Conservation (phyloP, 23 red algal species). For the Pyropia haitanensis region DNA sequence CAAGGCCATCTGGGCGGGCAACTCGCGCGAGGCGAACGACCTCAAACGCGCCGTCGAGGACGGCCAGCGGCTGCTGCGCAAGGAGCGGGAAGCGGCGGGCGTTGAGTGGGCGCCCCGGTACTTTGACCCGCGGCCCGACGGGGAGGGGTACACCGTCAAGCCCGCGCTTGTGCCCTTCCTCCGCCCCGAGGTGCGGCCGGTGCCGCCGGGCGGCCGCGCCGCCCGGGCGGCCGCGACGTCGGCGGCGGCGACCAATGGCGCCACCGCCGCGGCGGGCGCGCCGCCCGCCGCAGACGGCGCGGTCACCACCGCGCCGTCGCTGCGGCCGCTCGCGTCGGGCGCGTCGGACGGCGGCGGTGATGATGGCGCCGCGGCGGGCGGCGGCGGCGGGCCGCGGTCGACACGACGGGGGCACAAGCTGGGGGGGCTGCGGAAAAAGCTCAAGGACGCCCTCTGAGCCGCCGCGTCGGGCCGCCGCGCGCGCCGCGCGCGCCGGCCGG, state of each 20-base stretch:
- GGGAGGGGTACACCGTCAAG: conserved; percentile 40
- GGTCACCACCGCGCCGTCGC: not conserved
- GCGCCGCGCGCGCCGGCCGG: no score
- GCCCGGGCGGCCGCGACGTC: not conserved
- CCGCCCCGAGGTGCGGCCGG: conserved; percentile 14
- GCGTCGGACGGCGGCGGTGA: no score
- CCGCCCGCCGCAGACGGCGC: not conserved
- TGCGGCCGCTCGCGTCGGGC: no score
- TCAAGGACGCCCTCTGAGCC: no score
- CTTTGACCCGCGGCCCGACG: conserved; percentile 34
- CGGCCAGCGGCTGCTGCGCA: conserved; percentile 50
- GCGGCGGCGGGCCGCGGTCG: no score
- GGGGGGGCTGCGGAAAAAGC: no score
- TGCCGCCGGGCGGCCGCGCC: not conserved
- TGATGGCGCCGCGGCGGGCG: no score
- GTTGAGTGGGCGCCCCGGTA: conserved; percentile 53
- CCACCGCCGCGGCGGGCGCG: not conserved
- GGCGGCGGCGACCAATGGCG: not conserved
- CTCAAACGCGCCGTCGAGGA: conserved; percentile 86
- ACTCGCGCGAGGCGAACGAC: conserved; percentile 46
- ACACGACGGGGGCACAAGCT: no score
- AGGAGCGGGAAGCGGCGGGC: conserved; percentile 20
- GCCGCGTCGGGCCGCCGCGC: no score
- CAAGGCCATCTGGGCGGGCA: conserved; percentile 45
- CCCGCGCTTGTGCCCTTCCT: conserved; percentile 11